Base-by-base conservation (phyloP, 768 basidiomycete genomes). In the Trametopsis cervina region DNA sequence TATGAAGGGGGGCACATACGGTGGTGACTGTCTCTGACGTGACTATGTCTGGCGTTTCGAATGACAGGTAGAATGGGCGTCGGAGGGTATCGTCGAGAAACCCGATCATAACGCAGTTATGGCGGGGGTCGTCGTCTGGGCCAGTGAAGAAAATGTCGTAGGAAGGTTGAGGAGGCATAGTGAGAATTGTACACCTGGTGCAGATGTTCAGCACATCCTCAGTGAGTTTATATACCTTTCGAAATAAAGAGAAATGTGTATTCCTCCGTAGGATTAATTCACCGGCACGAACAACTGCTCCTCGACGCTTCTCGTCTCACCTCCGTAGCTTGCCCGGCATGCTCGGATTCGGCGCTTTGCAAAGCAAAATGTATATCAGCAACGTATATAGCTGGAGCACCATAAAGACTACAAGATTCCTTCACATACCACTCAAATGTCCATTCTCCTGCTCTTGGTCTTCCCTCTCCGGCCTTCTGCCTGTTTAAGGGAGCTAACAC, bases 101-200 rank as follows among this genome's bases (percentile, higher is more conserved):
- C 35, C 84, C 82, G 55, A 86, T 85, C 66, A 86, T 66, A 49
- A 79, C 72, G 60, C 80, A 83, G 49, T 70, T 73, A 48, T 75
- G 58, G 46, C 83, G 77, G 39, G 84, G 83, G 66, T 87, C 75
- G 62, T 81, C 80, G 59, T 7, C 7, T 7, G 69, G 69, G 47
- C 83, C 80, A 40, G 82, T 81, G 71, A 86, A 87, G 66, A 76
- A 85, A 26, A 87, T 54, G 36, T 63, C 61, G 46, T 7, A 33
- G 15, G 54, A 53, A 20, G 38, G 41, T 40, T 41, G 26, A 10
- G 42, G 21, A 24, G 50, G 18, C 37, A 52, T 41, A 18, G 50
- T 17, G 43, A 35, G 44, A 22, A 18, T n/a, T n/a, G n/a, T n/a
- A n/a, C n/a, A n/a, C n/a, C n/a, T n/a, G n/a, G n/a, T 33, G 29